Evolutionary conservation across 257 asterid species (phyloP), one percentile per base, ranked within the genome.

Genomic region (Solanum rostratum): DNA sequence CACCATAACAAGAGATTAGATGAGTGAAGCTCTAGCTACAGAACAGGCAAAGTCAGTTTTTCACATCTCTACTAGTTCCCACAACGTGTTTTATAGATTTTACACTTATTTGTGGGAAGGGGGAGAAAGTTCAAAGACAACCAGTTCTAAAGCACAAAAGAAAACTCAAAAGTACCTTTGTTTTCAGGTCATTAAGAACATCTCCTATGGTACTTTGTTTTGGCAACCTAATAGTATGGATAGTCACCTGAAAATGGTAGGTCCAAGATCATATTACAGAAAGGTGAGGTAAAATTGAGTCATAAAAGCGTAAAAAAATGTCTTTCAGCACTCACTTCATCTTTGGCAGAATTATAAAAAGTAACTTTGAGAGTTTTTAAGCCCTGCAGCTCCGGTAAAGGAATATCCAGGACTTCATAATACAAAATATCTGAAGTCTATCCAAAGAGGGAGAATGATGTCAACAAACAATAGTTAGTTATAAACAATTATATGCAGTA

Each of bases 321-420:
- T 20, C 65, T 18, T 53, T 59, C 54, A 65, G 84, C 49, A 92
- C 93, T 88, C 89, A 95, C 99, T 87, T 93, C 97, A 85, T 95
- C 99, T 84, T 93, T 93, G 84, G 97, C 91, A 81, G 98, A 92
- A 86, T 91, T 92, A 88, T 94, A 95, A 85, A 94, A 95, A 83
- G 96, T 96, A 89, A 95, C 97, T 93, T 93, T 95, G 69, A 95
- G 91, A 65, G 99, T 92, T 90, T 94, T 95, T 85, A 95, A 91
- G 81, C 97, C 89, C 90, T 95, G 99, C 91, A 95, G 87, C 88
- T 95, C 98, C 20, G 99, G 99, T 80, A 95, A 85, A 88, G 99
- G 99, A 65, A 95, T 95, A 84, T 95, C 99, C 87, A 95, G 87
- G 85, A 93, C 97, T 90, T 95, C 99, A 89, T 95, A 95, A 89